Evolutionary conservation across 225 moss, liverwort and hornwort species (phyloP).

Genomic region (Marchantia paleacea): DNA sequence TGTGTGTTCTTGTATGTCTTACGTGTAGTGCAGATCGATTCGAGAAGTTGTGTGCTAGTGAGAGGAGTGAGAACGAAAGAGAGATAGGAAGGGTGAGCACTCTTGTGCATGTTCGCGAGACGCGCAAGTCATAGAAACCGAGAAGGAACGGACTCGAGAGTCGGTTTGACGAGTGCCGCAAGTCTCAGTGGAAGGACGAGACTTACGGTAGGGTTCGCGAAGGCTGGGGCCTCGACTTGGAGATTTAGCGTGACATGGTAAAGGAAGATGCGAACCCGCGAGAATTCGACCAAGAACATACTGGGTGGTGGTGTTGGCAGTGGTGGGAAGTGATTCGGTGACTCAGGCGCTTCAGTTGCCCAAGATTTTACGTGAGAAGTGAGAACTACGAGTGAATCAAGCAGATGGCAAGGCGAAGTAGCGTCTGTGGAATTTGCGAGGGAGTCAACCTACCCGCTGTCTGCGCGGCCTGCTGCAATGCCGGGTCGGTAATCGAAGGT

Average conservation of each 20-base stretch:
- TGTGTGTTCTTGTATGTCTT: background rate
- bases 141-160: background rate
- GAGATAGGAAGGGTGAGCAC: background rate
- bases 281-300: slow-evolving; percentile 2
- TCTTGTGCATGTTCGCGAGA: background rate
- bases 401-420: slow-evolving; percentile 69
- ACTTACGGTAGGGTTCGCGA: slow-evolving; percentile 7
- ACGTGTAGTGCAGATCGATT: background rate
- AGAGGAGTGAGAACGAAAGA: background rate
- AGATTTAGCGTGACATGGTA: slow-evolving; percentile 1
- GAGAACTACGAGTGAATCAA: slow-evolving; percentile 4
- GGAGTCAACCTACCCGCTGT: slow-evolving; percentile 62
- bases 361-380: background rate
- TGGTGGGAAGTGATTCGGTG: slow-evolving; percentile 17
- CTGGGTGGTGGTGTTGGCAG: slow-evolving; percentile 20
- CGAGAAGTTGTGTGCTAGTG: background rate
- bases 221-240: background rate
- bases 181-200: background rate
- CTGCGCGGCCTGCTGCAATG: slow-evolving; percentile 71
- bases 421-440: slow-evolving; percentile 80
- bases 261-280: slow-evolving; percentile 16
- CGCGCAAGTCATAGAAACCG: background rate
- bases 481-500: slow-evolving; percentile 40
- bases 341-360: background rate
- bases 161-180: background rate